Evolutionary conservation across 345 rosid genomes (phyloP), one percentile per base, ranked within the genome.

Genomic region (Nasturtium officinale): DNA sequence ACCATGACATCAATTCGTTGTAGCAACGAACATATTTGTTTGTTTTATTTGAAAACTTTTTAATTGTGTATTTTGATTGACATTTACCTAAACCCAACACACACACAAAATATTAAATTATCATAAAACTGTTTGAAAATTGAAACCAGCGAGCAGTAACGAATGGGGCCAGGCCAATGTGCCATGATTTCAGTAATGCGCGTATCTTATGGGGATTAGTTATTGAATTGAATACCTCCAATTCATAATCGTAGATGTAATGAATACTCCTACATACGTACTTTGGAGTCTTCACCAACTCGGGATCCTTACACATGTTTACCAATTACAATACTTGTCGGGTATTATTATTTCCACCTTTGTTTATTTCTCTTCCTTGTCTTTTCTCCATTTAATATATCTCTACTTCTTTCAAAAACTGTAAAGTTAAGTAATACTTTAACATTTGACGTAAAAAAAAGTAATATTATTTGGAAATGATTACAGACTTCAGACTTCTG

Each of bases 271-370:
- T n/a, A 16, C 48, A 75, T 58, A n/a, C 45, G 38, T 45, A 69
- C 75, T 23, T 69, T 33, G 79, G 74, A 76, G 79, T 69, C 51
- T 53, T 69, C 79, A 76, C 75, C 79, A 23, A 69, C 79, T 52
- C 43, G 65, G 79, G 75, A 76, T 76, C 70, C 73, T 62, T 43
- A 69, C 79, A 61, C 70, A 53, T 76, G 75, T 69, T 61, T 61
- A 75, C 62, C 71, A 54, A 43, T 73, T 73, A 46, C 59, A 5
- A 47, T 46, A 18, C 2, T 12, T 75, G 56, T 67, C 73, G 53
- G 55, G 1, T 16, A 26, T 9, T 58, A 25, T 23, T 6, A 21
- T 58, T 18, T n/a, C 0, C 45, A 40, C 17, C 4, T 5, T 40
- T 0, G 6, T 53, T 38, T 23, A 9, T 40, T 10, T 26, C 17